Conservation (phyloP, 768 basidiomycete genomes). For the Lentinula lateritia region DNA sequence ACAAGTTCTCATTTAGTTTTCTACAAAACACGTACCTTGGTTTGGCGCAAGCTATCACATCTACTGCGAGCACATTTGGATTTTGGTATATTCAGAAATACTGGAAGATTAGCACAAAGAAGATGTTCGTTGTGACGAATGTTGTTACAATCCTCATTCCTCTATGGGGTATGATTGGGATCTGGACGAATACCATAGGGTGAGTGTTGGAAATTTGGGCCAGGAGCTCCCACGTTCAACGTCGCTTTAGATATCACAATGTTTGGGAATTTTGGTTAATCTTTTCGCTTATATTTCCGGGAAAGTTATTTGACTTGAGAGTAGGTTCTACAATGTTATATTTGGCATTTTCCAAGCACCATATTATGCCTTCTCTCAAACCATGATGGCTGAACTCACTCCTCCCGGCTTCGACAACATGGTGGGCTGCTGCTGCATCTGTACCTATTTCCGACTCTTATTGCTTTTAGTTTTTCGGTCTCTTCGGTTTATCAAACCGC, state of each 20-base stretch:
- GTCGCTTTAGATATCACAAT: constrained; percentile 59
- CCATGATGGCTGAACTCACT: constrained; percentile 85
- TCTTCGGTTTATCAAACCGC: constrained; percentile 80
- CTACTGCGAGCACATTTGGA: constrained; percentile 43
- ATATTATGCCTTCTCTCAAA: constrained; percentile 82
- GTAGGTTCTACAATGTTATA: constrained; percentile 72
- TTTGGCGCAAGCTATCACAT: constrained; percentile 69
- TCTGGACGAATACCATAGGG: constrained; percentile 77
- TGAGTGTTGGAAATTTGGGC: constrained; percentile 21
- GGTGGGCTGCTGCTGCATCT: constrained; percentile 22
- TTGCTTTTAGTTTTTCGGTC: constrained; percentile 66
- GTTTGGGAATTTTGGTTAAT: constrained; percentile 82
- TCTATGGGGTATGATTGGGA: constrained; percentile 82
- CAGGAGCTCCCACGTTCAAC: not conserved
- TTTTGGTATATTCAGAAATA: constrained; percentile 83
- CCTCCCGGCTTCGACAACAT: constrained; percentile 87
- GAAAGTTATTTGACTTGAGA: not conserved
- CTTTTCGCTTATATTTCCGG: not conserved
- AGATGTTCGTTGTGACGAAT: constrained; percentile 78
- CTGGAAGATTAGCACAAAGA: constrained; percentile 77
- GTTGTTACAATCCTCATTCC: constrained; percentile 74
- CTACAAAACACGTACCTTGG: constrained; percentile 77
- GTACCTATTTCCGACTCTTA: not conserved
- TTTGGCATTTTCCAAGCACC: constrained; percentile 83
- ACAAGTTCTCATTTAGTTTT: constrained; percentile 79